Base-by-base conservation (phyloP, 805 yeast genomes). In the Hanseniaspora occidentalis region DNA sequence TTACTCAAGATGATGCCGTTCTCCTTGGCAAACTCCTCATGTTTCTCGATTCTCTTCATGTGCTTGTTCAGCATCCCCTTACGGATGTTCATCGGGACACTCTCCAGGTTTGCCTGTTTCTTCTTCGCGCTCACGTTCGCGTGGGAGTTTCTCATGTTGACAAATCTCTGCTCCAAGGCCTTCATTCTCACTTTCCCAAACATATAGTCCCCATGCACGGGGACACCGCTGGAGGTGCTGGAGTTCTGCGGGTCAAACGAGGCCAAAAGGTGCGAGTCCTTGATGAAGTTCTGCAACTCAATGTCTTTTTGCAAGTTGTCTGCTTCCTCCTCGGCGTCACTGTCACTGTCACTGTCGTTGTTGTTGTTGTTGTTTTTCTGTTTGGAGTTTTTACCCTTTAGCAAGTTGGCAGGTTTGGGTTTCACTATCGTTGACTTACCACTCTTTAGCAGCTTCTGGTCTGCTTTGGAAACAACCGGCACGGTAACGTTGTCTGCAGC, bases 1-100 rank as follows among this genome's bases (percentile, higher is more conserved):
- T 72, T 77, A 3, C 95, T 76, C 34, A 89, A 64, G n/a, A 92
- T 71, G 41, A 89, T 83, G 11, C 97, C 97, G 4, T 94, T 94
- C 16, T 89, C 89, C 45, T 66, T 71, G 6, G 98, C 96, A 38
- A 84, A 86, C 39, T 69, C 64, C 56, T 84, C 94, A 52, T 67
- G 74, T 50, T 71, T 71, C 19, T 62, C 55, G 16, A 75, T 71
- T 47, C 75, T 71, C 17, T 62, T 56, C 26, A 70, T 60, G 36
- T 78, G 71, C 35, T 77, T 69, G 26, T 66, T 61, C 20, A 84
- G 65, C 79, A 88, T 81, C 2, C 95, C 95, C 53, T 82, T 83
- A 42, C 96, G 71, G 67, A 85, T 75, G 16, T 72, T 58, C 86
- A 92, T 88, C 17, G 97, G 95, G 75, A 85, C 84, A 39, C 77